Percentiles rank a stretch among this genome's conserved stretches.
Evolutionary conservation across 2,329 filamentous ascomycete species (phyloP).

Genomic region (Plectosphaerella plurivora): DNA sequence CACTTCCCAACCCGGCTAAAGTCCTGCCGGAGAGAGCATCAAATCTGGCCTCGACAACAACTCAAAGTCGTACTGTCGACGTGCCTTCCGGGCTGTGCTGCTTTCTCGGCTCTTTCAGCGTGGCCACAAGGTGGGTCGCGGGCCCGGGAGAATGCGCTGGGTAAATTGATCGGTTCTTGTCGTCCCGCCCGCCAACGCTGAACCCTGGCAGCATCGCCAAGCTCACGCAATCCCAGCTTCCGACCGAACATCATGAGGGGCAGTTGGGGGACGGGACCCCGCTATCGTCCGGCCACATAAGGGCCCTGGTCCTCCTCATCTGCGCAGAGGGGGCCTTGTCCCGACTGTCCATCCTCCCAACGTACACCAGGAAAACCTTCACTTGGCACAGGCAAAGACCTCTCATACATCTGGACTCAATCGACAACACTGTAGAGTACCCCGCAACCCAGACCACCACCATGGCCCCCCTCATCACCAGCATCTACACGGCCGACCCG

Average conservation of each 20-base stretch:
- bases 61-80: too few species aligned
- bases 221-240: neutral
- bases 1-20: neutral
- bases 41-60: too few species aligned
- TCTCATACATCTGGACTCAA: too few species aligned
- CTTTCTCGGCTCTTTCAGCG: too few species aligned
- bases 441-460: neutral
- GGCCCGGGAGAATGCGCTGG: conserved; percentile 14
- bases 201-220: conserved; percentile 6
- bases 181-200: conserved; percentile 11
- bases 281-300: conserved; percentile 1
- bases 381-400: too few species aligned
- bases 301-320: neutral
- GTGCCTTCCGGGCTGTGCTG: too few species aligned
- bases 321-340: neutral
- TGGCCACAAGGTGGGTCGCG: neutral
- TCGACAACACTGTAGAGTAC: too few species aligned
- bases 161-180: conserved; percentile 12
- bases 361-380: too few species aligned
- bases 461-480: conserved; percentile 62
- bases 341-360: neutral
- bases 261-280: neutral
- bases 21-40: neutral
- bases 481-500: conserved; percentile 75
- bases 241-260: neutral